Evolutionary conservation across 345 rosid species (phyloP), one percentile per base, ranked within the genome.

Genomic region (Syzygium jambos): DNA sequence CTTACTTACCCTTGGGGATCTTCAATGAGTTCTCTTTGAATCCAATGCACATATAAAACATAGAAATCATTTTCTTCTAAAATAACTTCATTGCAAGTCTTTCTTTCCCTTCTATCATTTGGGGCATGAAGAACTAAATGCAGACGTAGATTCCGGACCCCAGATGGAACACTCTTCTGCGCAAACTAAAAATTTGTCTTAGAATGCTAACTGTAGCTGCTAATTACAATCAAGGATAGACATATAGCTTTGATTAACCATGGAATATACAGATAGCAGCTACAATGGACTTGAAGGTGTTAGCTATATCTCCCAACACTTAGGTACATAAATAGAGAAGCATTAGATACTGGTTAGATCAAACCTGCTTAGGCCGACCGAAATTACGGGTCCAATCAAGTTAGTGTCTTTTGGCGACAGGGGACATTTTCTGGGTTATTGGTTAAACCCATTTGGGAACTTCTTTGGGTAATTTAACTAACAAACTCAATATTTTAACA

Each of bases 71-170:
- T 63, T 65, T 65, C 41, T 6, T 29, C 41, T 65, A 17, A n/a
- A 3, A 63, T 25, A n/a, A 63, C 9, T 29, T 63, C 77, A 63
- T 63, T 29, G 0, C 77, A 15, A 57, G 77, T 29, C 38, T 63
- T 63, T 63, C 38, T 63, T 63, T 63, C 0, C 10, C 19, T 14
- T 23, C 29, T 14, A 63, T 29, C 77, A 29, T 63, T 63, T 63
- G 77, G 38, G 68, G 41, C 14, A 34, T 54, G 38, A 63, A 29
- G 38, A 63, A 63, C 10, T 29, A n/a, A 29, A 63, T 0, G 11
- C 77, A 29, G 34, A 29, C 2, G 2, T 63, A 29, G 5, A 63
- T 63, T 63, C 4, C 0, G 0, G 38, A 63, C 5, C 16, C 38
- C 38, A 63, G 27, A 29, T 29, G 77, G 38, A 2, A 63, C 10